Base-by-base conservation (phyloP, 345 rosid genomes). In the Citrus mangshanensis region DNA sequence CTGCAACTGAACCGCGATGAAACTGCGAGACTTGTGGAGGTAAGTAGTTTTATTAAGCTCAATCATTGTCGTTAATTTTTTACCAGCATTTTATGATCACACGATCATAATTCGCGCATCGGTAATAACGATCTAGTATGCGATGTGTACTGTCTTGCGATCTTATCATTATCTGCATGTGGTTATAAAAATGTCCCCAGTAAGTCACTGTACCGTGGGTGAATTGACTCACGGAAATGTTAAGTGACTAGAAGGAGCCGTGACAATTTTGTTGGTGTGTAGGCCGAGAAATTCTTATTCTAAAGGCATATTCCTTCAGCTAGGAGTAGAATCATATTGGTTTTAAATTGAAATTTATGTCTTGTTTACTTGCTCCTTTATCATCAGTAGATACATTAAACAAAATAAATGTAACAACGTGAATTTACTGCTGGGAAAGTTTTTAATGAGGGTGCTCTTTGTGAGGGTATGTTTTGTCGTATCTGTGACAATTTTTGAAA, bases 21-120 rank as follows among this genome's bases (percentile, higher is more conserved):
- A 25, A 92, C 99, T 19, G 67, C 77, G 16, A 82, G 69, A 78
- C 86, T 93, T 22, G 66, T 93, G 63, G 80, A 79, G 75, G 99
- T 95, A 70, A 89, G 92, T 86, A 42, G 38, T 10, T 59, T 10
- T 4, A 2, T n/a, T 2, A 3, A 16, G 49, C 6, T 37, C 42
- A 65, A 65, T 65, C 69, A 3, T 65, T 0, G 35, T 19, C 68
- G 68, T 64, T 32, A 6, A 64, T 21, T 19, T 34, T 34, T 34
- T 56, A 13, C 51, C 13, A 13, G 51, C 16, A 46, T 46, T 46
- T 46, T 13, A 46, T 42, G 51, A 42, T 42, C 3, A 3, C 3
- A 42, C 1, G 51, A 3, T 42, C 16, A 42, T 42, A 42, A 42
- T 12, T 42, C 12, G 51, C 51, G 51, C 51, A 12, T 42, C 51